Percentiles rank a stretch among this genome's conserved stretches.
phyloP scores from a whole-genome alignment of 805 yeast species.

The Saccharomycopsis babjevae region DNA sequence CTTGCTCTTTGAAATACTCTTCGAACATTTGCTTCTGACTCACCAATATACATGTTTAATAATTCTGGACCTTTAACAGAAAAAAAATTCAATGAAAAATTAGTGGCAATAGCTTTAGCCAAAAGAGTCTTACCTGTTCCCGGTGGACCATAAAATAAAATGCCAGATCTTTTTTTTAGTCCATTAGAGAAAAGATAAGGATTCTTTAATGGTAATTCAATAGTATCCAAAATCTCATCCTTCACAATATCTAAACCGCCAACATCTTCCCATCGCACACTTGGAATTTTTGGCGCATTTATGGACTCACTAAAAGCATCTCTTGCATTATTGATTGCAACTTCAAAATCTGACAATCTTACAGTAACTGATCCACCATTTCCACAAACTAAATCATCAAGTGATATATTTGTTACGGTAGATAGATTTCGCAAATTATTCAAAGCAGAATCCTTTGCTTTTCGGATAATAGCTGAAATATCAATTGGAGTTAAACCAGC shows the following conservation, averaged over 20 bases:
- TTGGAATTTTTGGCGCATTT: conserved; percentile 94
- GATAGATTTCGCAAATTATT: conserved; percentile 28
- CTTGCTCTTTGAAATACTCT: conserved; percentile 88
- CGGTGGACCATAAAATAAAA: conserved; percentile 94
- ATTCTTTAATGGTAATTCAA: conserved; percentile 88
- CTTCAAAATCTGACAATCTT: conserved; percentile 52
- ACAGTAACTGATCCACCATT: conserved; percentile 47
- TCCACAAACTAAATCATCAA: conserved; percentile 32
- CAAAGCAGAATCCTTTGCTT: conserved; percentile 49
- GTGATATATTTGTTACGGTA: conserved; percentile 12
- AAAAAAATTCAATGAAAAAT: conserved; percentile 87
- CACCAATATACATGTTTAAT: conserved; percentile 96
- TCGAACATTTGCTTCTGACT: conserved; percentile 94
- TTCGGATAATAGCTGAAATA: conserved; percentile 55
- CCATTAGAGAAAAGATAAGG: conserved; percentile 86
- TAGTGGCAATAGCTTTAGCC: conserved; percentile 96
- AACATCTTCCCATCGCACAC: conserved; percentile 93
- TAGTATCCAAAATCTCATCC: conserved; percentile 88
- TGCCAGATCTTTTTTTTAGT: conserved; percentile 87
- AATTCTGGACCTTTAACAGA: conserved; percentile 97
- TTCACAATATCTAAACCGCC: conserved; percentile 91
- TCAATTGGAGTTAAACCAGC: conserved; percentile 91
- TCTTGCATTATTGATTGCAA: conserved; percentile 71
- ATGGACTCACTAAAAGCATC: conserved; percentile 85
- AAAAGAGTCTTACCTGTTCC: conserved; percentile 95